Conservation (phyloP, 495 filamentous ascomycete genomes). For the Tuber melanosporum region DNA sequence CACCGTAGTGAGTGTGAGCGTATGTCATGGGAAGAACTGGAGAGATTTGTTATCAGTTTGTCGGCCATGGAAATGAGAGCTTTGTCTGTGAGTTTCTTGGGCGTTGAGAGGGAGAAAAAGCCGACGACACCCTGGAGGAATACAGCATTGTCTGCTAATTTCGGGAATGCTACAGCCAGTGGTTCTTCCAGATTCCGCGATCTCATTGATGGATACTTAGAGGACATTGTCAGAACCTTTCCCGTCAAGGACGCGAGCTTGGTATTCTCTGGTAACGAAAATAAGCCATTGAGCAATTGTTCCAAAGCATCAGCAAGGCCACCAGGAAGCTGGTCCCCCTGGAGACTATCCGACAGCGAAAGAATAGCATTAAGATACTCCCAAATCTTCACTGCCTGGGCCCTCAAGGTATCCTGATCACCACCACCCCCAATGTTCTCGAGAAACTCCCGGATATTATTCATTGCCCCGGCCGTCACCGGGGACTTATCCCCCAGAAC, state of each 20-base stretch:
- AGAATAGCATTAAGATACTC: background rate
- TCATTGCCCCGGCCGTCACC: slow-evolving; percentile 5
- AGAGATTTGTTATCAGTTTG: slow-evolving; percentile 63
- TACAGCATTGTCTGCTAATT: slow-evolving; percentile 41
- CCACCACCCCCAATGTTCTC: background rate
- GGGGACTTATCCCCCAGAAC: slow-evolving; percentile 23
- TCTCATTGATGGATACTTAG: slow-evolving; percentile 11
- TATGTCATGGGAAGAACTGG: slow-evolving; percentile 62
- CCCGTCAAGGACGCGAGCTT: slow-evolving; percentile 20
- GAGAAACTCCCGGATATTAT: slow-evolving; percentile 7
- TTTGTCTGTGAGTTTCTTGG: slow-evolving; percentile 46
- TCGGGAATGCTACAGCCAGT: slow-evolving; percentile 15
- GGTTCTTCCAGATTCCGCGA: slow-evolving; percentile 5
- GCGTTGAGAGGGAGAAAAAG: slow-evolving; percentile 52
- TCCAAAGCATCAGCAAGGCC: background rate
- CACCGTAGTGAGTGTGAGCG: slow-evolving; percentile 65
- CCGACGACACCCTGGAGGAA: slow-evolving; percentile 62
- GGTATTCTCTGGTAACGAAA: slow-evolving; percentile 2
- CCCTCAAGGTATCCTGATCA: background rate
- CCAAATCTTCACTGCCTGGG: background rate
- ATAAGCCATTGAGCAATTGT: background rate
- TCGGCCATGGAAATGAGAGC: slow-evolving; percentile 53
- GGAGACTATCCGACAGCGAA: background rate
- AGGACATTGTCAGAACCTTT: slow-evolving; percentile 24
- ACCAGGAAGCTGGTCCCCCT: background rate